Evolutionary conservation across 306 rosid species (phyloP), one percentile per base, ranked within the genome.

Genomic region (Gastrolobium villosum): DNA sequence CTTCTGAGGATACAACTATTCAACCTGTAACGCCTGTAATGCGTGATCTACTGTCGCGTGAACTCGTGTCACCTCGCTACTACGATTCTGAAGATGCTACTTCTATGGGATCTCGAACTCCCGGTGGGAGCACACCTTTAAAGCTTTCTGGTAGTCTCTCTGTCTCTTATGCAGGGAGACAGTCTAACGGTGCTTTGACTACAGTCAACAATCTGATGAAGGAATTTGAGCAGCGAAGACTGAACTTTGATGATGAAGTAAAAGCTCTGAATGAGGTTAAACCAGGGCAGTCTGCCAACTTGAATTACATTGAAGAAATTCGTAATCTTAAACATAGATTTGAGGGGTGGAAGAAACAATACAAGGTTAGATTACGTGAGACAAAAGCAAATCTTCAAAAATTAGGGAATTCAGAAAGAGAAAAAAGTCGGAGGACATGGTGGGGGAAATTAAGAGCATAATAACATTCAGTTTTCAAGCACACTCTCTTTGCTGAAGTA

Each of bases 311-410:
- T 9, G 97, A 90, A n/a, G 98, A 96, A 65, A 80, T 93, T 66
- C 81, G 90, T 37, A 88, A 83, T 76, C 91, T 96, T 37, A 93
- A 80, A 77, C 84, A 70, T 5, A 85, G 74, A 44, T 96, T 96
- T 60, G 97, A 91, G 84, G 83, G 83, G 36, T 96, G 99, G 99
- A 96, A 91, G 89, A 96, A 90, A 77, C 98, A 96, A 79, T 96
- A 91, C 88, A 96, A 90, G 87, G 70, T 79, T 35, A 87, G 89
- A 70, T 83, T 96, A 62, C 83, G 92, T 2, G 96, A 90, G 15
- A 64, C 94, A 26, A 93, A 90, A 76, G 50, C 85, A 63, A 91
- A 85, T 89, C 82, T 89, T 79, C 85, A 84, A 52, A 89, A 86
- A 74, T 75, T 55, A 54, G 89, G 84, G 41, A 82, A 77, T 74